phyloP scores from a whole-genome alignment of 495 filamentous ascomycete genomes.

The Penicillium diatomitis region DNA sequence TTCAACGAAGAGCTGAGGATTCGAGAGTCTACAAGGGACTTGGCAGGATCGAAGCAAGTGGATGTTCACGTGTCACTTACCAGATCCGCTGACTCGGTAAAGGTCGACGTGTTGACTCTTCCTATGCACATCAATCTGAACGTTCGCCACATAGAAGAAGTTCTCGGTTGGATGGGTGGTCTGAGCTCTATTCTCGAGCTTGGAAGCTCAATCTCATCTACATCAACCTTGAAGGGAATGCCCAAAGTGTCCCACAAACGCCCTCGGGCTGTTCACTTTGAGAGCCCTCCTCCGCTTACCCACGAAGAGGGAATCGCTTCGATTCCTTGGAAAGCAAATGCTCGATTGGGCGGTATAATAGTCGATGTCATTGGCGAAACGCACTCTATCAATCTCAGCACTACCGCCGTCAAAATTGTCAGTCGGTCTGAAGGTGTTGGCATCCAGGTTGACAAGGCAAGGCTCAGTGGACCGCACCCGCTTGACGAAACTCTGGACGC shows the following conservation, averaged over 20 bases:
- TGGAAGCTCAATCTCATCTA: constrained; percentile 72
- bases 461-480: constrained; percentile 57
- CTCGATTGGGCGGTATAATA: constrained; percentile 65
- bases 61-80: constrained; percentile 57
- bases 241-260: constrained; percentile 23
- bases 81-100: constrained; percentile 42
- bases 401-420: constrained; percentile 71
- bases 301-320: constrained; percentile 15
- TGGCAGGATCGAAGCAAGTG: constrained; percentile 45
- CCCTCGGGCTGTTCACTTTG: constrained; percentile 65
- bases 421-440: constrained; percentile 59
- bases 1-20: constrained; percentile 60
- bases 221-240: constrained; percentile 43
- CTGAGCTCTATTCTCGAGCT: constrained; percentile 86
- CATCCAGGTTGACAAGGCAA: constrained; percentile 65
- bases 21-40: constrained; percentile 60
- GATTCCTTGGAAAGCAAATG: constrained; percentile 57
- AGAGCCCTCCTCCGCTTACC: constrained; percentile 24
- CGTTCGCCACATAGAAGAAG: constrained; percentile 74
- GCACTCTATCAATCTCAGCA: constrained; percentile 63
- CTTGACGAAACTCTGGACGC: constrained; percentile 37
- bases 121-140: constrained; percentile 72
- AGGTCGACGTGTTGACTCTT: constrained; percentile 67
- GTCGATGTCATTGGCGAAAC: constrained; percentile 67
- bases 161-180: constrained; percentile 80